Conservation (phyloP, 352 stramenopile species). For the Globisporangium recalcitrans region DNA sequence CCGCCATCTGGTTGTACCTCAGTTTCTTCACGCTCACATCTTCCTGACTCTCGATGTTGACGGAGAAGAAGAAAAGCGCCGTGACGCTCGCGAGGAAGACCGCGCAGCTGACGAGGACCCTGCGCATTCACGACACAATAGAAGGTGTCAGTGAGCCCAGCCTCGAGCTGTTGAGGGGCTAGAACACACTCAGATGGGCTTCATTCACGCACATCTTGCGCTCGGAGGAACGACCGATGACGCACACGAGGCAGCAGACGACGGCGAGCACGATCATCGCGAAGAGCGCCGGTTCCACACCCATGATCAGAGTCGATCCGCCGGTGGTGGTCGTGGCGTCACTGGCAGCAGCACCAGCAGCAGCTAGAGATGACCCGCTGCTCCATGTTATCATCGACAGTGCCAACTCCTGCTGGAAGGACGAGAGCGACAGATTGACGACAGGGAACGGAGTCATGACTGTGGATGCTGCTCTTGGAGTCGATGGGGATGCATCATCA, state of each 20-base stretch:
- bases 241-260: conserved; percentile 26
- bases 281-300: conserved; percentile 31
- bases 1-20: conserved; percentile 33
- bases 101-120: conserved; percentile 23
- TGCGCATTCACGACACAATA: conserved; percentile 3
- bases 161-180: not conserved
- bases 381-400: not conserved
- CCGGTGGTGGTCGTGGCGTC: not conserved
- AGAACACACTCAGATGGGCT: not conserved
- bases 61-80: conserved; percentile 33
- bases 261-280: conserved; percentile 31
- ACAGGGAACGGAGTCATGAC: too few species aligned
- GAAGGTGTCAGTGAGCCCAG: not conserved
- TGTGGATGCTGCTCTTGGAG: too few species aligned
- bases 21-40: conserved; percentile 8
- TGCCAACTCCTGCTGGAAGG: too few species aligned
- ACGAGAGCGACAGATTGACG: too few species aligned
- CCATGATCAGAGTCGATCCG: conserved; percentile 15
- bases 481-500: too few species aligned
- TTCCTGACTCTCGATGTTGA: conserved; percentile 22
- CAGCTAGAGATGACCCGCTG: not conserved
- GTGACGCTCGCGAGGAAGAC: conserved; percentile 22
- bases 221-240: conserved; percentile 23
- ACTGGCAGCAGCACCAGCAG: not conserved
- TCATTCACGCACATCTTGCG: conserved; percentile 11